Evolutionary conservation across 805 yeast genomes (phyloP).

Genomic region (Scheffersomyces ergatensis): DNA sequence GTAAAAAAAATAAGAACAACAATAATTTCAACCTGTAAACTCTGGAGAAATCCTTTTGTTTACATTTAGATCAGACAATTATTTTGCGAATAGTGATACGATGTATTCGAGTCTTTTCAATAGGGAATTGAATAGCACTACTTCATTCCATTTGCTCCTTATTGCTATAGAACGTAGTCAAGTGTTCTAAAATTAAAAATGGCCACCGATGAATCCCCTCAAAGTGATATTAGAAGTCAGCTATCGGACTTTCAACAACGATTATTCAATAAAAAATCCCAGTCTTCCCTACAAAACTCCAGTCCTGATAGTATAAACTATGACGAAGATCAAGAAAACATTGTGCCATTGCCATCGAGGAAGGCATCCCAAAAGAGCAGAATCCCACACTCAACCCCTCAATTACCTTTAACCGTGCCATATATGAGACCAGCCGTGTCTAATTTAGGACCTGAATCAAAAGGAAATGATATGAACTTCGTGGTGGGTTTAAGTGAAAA

Average conservation of each 20-base stretch:
- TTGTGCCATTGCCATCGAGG: conserved; percentile 8
- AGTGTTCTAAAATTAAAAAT: no score
- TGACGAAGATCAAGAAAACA: conserved; percentile 12
- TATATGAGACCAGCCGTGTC: conserved; percentile 13
- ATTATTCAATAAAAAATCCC: conserved; percentile 22
- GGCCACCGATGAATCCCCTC: conserved; percentile 1
- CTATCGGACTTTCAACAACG: conserved; percentile 36
- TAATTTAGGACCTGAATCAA: conserved; percentile 40
- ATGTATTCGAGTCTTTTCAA: no score
- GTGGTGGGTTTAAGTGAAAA: conserved; percentile 75
- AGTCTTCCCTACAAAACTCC: conserved; percentile 4
- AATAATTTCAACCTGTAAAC: no score
- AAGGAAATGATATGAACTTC: conserved; percentile 65
- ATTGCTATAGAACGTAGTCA: no score
- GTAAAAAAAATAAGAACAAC: no score
- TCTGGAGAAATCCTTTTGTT: no score
- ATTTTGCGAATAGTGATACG: no score
- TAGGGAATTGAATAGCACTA: no score
- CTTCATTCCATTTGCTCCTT: no score
- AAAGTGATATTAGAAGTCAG: conserved; percentile 34
- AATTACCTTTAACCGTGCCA: conserved; percentile 2
- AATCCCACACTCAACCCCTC: neutral
- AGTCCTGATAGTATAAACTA: conserved; percentile 8
- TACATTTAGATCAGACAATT: no score
- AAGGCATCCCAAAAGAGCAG: neutral